Percentiles rank a stretch among this genome's conserved stretches.
phyloP scores from a whole-genome alignment of 495 filamentous ascomycete species.

The Penicillium crystallinum region DNA sequence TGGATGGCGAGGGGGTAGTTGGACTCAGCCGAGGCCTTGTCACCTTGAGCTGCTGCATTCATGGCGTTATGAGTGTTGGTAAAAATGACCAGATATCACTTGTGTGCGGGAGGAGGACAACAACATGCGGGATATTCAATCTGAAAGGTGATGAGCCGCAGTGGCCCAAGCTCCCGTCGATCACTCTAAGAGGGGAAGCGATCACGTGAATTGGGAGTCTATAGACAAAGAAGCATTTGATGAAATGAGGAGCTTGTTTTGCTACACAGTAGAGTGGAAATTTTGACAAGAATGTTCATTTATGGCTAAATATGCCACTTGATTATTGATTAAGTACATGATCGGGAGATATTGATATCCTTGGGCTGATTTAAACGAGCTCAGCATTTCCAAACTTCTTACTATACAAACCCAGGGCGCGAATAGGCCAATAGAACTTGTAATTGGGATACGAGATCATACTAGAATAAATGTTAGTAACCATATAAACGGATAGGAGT shows the following conservation, averaged over 20 bases:
- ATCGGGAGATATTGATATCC: background rate
- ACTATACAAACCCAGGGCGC: constrained; percentile 85
- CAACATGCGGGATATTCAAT: background rate
- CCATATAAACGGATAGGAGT: constrained; percentile 44
- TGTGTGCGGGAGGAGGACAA: background rate
- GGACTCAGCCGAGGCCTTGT: constrained; percentile 56
- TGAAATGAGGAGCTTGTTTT: background rate
- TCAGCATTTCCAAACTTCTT: constrained; percentile 64
- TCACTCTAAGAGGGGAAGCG: background rate
- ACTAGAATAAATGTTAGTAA: constrained; percentile 57
- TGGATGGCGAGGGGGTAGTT: constrained; percentile 64
- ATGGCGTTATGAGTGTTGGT: constrained; percentile 25
- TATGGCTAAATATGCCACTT: background rate
- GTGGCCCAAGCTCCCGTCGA: background rate
- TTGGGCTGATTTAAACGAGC: constrained; percentile 18
- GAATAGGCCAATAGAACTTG: constrained; percentile 94
- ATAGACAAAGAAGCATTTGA: background rate
- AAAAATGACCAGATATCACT: background rate
- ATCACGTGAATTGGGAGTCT: background rate
- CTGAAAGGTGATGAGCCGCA: background rate
- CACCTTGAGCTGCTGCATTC: constrained; percentile 58
- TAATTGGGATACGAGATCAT: constrained; percentile 99
- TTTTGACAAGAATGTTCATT: background rate
- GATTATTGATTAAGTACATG: constrained; percentile 16
- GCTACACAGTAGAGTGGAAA: background rate